Percentiles rank a stretch among this genome's conserved stretches.
These are phyloP conservation scores for Bacidia rubella DNA, from an alignment of 495 filamentous ascomycete species.

Conservation along the genomic window DNA sequence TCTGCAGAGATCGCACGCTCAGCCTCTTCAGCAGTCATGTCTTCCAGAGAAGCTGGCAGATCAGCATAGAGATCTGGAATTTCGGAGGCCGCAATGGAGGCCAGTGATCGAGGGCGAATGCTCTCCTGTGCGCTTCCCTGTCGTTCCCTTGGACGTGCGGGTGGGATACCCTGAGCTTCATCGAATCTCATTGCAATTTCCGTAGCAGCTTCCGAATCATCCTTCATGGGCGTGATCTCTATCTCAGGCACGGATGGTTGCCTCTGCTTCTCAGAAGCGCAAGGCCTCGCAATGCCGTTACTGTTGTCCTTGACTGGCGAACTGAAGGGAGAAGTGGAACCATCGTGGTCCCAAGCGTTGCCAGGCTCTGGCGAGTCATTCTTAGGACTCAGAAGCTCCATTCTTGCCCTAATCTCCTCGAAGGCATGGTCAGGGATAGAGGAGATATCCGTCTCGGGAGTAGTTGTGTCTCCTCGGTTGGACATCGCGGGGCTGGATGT, in stretches of 20 bases:
- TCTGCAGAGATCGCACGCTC: slow-evolving; percentile 27
- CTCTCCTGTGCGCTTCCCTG: slow-evolving; percentile 14
- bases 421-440: slow-evolving; percentile 20
- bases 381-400: slow-evolving; percentile 19
- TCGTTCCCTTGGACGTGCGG: slow-evolving; percentile 10
- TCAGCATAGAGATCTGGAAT: slow-evolving; percentile 12
- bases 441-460: slow-evolving; percentile 19
- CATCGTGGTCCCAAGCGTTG: slow-evolving; percentile 1
- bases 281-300: slow-evolving; percentile 1
- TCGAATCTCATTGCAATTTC: slow-evolving; percentile 15
- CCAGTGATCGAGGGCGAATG: slow-evolving; percentile 29
- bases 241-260: slow-evolving; percentile 6
- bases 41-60: slow-evolving; percentile 11
- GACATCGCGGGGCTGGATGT: slow-evolving; percentile 17
- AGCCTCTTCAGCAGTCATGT: slow-evolving; percentile 15
- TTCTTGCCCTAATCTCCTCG: slow-evolving; percentile 17
- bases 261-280: background rate
- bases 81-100: slow-evolving; percentile 21
- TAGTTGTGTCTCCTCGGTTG: slow-evolving; percentile 11
- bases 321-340: slow-evolving; percentile 1
- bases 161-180: slow-evolving; percentile 1
- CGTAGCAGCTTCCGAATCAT: slow-evolving; percentile 24
- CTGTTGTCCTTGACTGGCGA: slow-evolving; percentile 12
- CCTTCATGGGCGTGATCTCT: slow-evolving; percentile 21
- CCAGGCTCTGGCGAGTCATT: slow-evolving; percentile 6